Percentiles rank a stretch among this genome's conserved stretches.
Conservation (phyloP, 108 stramenopile species). For the Heterococcus sp. region DNA sequence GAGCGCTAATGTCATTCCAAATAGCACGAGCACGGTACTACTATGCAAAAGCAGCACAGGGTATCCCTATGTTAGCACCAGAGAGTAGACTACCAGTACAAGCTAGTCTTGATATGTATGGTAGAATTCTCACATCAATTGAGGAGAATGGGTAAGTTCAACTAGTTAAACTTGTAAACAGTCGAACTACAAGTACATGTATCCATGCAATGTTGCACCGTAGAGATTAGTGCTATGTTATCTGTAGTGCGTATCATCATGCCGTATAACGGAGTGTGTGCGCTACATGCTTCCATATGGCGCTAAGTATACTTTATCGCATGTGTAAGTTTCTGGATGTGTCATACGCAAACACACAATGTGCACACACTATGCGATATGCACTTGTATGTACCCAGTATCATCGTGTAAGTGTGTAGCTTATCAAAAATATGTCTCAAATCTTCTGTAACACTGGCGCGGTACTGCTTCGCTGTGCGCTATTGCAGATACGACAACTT, state of each 20-base stretch:
- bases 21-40: conserved; percentile 86
- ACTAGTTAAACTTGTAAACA: background rate
- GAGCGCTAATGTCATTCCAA: conserved; percentile 87
- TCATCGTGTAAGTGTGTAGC: no score
- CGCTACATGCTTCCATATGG: background rate
- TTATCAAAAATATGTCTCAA: no score
- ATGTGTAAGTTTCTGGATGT: background rate
- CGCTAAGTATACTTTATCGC: background rate
- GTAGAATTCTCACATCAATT: conserved; percentile 84
- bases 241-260: background rate
- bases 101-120: conserved; percentile 76
- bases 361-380: background rate
- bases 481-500: conserved; percentile 80
- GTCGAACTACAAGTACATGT: background rate
- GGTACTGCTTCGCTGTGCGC: no score
- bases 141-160: conserved; percentile 69
- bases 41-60: conserved; percentile 83
- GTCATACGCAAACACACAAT: background rate
- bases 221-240: background rate
- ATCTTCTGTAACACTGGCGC: background rate
- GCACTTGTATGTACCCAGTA: no score
- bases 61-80: conserved; percentile 82
- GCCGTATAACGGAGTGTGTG: background rate
- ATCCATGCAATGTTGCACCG: background rate
- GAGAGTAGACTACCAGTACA: conserved; percentile 84